These are phyloP conservation scores for Periconia sp. DNA, from an alignment of 2,329 filamentous ascomycete genomes.

Conservation along the genomic window DNA sequence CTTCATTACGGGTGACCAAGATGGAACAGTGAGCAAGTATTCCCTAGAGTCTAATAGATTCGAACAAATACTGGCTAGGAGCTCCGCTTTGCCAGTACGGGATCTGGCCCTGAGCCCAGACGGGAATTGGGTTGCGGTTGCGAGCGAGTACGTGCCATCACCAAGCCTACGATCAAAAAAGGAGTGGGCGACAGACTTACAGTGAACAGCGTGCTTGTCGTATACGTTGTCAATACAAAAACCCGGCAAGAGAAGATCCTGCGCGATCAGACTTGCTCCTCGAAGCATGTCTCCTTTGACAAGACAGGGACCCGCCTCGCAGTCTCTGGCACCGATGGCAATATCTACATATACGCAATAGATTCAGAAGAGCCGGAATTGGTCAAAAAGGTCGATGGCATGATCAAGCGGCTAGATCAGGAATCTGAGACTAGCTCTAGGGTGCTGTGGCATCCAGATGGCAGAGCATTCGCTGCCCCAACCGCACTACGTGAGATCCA, in stretches of 20 bases:
- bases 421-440: conserved; percentile 77
- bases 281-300: conserved; percentile 92
- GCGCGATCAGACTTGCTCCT: conserved; percentile 81
- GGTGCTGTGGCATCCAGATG: conserved; percentile 92
- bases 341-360: conserved; percentile 88
- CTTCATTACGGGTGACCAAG: conserved; percentile 89
- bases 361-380: conserved; percentile 79
- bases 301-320: conserved; percentile 76
- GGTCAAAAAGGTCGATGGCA: conserved; percentile 81
- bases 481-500: conserved; percentile 81
- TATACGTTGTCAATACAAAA: conserved; percentile 84
- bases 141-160: conserved; percentile 73
- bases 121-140: conserved; percentile 86
- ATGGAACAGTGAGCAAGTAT: conserved; percentile 95
- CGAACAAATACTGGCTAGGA: conserved; percentile 82
- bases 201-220: conserved; percentile 71
- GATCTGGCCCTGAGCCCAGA: conserved; percentile 85
- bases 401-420: conserved; percentile 79
- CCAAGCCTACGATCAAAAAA: not conserved
- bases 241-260: conserved; percentile 78
- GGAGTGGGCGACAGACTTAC: conserved; percentile 24
- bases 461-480: conserved; percentile 84
- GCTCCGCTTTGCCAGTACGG: conserved; percentile 83
- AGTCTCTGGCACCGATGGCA: conserved; percentile 85
- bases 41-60: conserved; percentile 76